Evolutionary conservation across 495 filamentous ascomycete genomes (phyloP).

Genomic region (Letharia columbiana): DNA sequence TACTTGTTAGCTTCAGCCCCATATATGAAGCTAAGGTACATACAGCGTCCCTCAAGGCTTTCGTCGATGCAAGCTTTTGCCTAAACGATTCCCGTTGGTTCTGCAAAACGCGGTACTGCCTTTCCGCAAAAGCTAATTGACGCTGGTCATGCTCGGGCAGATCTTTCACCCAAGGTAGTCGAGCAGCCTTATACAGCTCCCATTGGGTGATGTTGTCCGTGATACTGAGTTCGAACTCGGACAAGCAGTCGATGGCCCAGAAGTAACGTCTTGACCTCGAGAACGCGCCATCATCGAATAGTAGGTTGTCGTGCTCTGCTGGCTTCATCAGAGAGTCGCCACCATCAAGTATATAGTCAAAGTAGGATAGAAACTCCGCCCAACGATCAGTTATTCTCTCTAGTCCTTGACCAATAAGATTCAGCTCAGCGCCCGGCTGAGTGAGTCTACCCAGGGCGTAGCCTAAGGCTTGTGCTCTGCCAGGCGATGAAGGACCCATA

Average conservation of each 20-base stretch:
- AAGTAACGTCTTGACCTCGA: constrained; percentile 30
- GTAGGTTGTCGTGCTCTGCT: constrained; percentile 27
- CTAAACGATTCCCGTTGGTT: constrained; percentile 26
- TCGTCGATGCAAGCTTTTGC: constrained; percentile 26
- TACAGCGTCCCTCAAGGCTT: constrained; percentile 27
- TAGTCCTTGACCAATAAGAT: constrained; percentile 25
- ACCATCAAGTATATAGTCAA: constrained; percentile 26
- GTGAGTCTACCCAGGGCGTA: constrained; percentile 22
- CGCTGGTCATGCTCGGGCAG: constrained; percentile 17
- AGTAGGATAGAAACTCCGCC: constrained; percentile 27
- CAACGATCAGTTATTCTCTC: constrained; percentile 26
- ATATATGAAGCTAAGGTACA: neutral
- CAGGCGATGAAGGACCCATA: constrained; percentile 17
- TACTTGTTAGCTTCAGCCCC: constrained; percentile 5
- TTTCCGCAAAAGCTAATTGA: constrained; percentile 21
- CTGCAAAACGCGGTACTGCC: constrained; percentile 24
- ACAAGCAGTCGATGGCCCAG: constrained; percentile 30
- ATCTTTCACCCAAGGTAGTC: constrained; percentile 4
- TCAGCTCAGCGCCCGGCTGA: constrained; percentile 22
- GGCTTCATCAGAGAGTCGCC: constrained; percentile 28
- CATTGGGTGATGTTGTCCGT: constrained; percentile 28
- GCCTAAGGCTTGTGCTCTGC: constrained; percentile 21
- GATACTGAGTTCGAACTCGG: constrained; percentile 25
- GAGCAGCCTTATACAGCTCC: constrained; percentile 24
- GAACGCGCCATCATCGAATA: constrained; percentile 29